These are phyloP conservation scores for Asterophora parasitica DNA, from an alignment of 768 basidiomycete genomes.

Conservation along the genomic window DNA sequence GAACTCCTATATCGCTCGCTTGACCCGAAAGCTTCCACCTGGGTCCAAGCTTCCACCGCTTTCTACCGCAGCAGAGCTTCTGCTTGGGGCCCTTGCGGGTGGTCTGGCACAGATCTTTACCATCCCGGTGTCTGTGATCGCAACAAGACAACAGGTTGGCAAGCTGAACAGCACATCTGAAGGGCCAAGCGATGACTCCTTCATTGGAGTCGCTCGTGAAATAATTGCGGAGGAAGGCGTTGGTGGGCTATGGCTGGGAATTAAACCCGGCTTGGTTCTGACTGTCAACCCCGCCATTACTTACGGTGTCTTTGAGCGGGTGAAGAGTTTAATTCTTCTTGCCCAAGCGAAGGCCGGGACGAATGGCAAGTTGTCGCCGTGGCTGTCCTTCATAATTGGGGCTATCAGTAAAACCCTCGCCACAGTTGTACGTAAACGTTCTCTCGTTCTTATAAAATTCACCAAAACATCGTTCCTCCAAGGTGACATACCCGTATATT, in stretches of 20 bases:
- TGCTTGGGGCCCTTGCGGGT: constrained; percentile 88
- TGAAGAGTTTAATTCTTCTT: constrained; percentile 70
- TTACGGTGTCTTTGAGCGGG: constrained; percentile 89
- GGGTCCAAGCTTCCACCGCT: constrained; percentile 59
- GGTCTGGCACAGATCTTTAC: constrained; percentile 97
- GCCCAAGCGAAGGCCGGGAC: constrained; percentile 42
- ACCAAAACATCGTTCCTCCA: background rate
- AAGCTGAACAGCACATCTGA: constrained; percentile 25
- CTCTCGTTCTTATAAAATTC: background rate
- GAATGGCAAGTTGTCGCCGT: constrained; percentile 65
- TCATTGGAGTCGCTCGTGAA: constrained; percentile 75
- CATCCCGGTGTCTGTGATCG: constrained; percentile 96
- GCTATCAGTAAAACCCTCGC: constrained; percentile 93
- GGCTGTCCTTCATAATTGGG: constrained; percentile 79
- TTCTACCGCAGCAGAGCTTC: constrained; percentile 75
- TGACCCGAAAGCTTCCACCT: constrained; percentile 51
- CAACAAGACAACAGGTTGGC: constrained; percentile 93
- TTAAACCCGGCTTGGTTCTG: constrained; percentile 89
- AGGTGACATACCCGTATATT: constrained; percentile 95
- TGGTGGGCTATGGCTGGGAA: constrained; percentile 86
- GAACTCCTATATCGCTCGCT: constrained; percentile 70
- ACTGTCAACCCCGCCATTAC: constrained; percentile 98
- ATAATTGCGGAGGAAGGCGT: constrained; percentile 89
- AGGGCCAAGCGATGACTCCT: constrained; percentile 54
- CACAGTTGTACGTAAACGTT: constrained; percentile 68